Base-by-base conservation (phyloP, 1,284 basidiomycete species). In the Hemileia vastatrix region DNA sequence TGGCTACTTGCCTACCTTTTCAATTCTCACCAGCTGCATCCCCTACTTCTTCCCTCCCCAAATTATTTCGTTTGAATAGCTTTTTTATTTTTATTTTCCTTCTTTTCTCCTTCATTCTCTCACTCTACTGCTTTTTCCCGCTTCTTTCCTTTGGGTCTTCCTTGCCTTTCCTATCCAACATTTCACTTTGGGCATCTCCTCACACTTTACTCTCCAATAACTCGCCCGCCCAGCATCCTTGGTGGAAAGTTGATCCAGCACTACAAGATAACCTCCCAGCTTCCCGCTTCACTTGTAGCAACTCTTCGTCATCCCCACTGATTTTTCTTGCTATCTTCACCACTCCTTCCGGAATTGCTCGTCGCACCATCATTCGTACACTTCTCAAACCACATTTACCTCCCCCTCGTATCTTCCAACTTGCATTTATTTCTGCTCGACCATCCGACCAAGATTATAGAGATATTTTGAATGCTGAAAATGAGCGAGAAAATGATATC, bases 261-360 rank as follows among this genome's bases (percentile, higher is more conserved):
- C 49, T 60, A 6, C 44, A 36, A 11, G 13, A 45, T 13, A 52
- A 60, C 21, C 21, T 21, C 31, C 57, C 57, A 1, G 36, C 49
- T 32, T 44, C 49, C 36, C 49, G 27, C 2, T 60, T 60, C n/a
- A 27, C 24, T 21, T 60, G 57, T 47, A n/a, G n/a, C n/a, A n/a
- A n/a, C n/a, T 33, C 31, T 8, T n/a, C 51, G 9, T 18, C 13
- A 9, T 53, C 33, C 2, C 32, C 32, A 3, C 44, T 52, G 33
- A 13, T 60, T 13, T 60, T 60, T 19, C n/a, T 60, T 3, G 57
- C 36, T 15, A 53, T 60, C 50, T 60, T 60, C 24, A 60, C 57
- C 33, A 53, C 49, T 13, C 57, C 57, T 1, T n/a, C 48, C 6
- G 32, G n/a, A 19, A 53, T 52, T 24, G 36, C 27, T 6, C 40